Conservation (phyloP, 495 filamentous ascomycete genomes). For the Parathielavia appendiculata region DNA sequence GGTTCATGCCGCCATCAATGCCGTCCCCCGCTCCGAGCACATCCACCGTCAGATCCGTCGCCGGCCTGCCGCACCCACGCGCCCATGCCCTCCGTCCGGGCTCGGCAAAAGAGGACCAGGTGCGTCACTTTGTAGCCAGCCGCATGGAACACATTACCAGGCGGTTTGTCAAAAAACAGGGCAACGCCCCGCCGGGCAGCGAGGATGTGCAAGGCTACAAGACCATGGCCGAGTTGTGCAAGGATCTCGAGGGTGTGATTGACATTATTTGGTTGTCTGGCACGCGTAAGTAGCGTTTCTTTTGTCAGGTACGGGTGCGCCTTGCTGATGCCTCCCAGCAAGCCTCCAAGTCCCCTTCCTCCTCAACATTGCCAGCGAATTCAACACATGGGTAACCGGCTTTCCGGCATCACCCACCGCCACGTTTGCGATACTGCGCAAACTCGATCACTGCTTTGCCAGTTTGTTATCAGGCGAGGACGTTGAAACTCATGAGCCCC, state of each 20-base stretch:
- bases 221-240: conserved; percentile 60
- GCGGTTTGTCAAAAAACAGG: conserved; percentile 68
- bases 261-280: conserved; percentile 79
- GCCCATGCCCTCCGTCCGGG: conserved; percentile 61
- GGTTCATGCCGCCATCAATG: conserved; percentile 46
- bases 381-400: conserved; percentile 57
- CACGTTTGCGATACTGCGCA: conserved; percentile 64
- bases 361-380: conserved; percentile 65
- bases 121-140: conserved; percentile 63
- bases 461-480: conserved; percentile 64
- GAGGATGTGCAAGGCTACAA: conserved; percentile 60
- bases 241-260: conserved; percentile 63
- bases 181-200: conserved; percentile 36
- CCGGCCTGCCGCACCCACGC: conserved; percentile 59
- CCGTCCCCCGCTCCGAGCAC: conserved; percentile 53
- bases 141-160: conserved; percentile 59
- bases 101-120: conserved; percentile 68
- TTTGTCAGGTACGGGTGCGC: background rate
- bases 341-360: conserved; percentile 79
- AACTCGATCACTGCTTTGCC: conserved; percentile 73
- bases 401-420: conserved; percentile 62
- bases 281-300: conserved; percentile 57
- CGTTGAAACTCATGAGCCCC: conserved; percentile 53
- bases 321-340: conserved; percentile 42
- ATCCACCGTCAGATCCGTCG: conserved; percentile 35